Percentiles rank a stretch among this genome's conserved stretches.
Conservation (phyloP, 768 basidiomycete species). For the Paxillus involutus region DNA sequence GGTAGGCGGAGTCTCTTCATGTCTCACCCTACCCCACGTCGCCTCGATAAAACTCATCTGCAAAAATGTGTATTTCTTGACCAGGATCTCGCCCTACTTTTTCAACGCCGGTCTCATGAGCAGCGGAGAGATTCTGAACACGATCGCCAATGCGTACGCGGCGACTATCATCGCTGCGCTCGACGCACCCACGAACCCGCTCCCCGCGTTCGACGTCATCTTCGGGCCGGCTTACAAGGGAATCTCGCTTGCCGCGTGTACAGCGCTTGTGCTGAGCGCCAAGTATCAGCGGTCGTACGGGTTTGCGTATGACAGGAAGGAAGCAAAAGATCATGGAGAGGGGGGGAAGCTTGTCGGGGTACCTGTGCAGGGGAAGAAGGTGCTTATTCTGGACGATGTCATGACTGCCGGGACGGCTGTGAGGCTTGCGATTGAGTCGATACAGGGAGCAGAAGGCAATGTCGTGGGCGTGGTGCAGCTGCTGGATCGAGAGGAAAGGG, state of each 20-base stretch:
- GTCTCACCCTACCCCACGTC: background rate
- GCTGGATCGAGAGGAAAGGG: conserved; percentile 63
- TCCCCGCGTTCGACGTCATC: conserved; percentile 70
- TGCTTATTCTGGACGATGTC: conserved; percentile 94
- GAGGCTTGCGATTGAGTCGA: conserved; percentile 75
- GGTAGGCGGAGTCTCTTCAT: conserved; percentile 48
- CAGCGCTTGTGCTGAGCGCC: conserved; percentile 72
- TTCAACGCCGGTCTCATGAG: conserved; percentile 93
- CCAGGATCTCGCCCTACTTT: conserved; percentile 90
- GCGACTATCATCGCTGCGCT: conserved; percentile 63
- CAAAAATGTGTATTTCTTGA: background rate
- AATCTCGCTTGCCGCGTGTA: conserved; percentile 87
- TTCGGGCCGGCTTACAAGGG: conserved; percentile 99
- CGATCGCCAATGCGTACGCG: conserved; percentile 82
- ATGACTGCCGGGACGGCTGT: conserved; percentile 93
- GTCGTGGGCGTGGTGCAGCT: conserved; percentile 88
- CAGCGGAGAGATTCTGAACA: conserved; percentile 76
- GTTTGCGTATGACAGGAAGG: conserved; percentile 93
- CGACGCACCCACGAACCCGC: conserved; percentile 16
- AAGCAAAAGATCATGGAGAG: conserved; percentile 94
- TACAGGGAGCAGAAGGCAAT: conserved; percentile 66
- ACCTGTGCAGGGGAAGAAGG: conserved; percentile 72
- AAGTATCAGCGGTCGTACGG: conserved; percentile 66
- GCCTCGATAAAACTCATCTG: background rate
- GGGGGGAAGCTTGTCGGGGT: conserved; percentile 91